A percentile compares a stretch with the other conserved stretches of the same genome.
Evolutionary conservation across 2,329 filamentous ascomycete genomes (phyloP).

Genomic region (Akanthomyces muscarius): DNA sequence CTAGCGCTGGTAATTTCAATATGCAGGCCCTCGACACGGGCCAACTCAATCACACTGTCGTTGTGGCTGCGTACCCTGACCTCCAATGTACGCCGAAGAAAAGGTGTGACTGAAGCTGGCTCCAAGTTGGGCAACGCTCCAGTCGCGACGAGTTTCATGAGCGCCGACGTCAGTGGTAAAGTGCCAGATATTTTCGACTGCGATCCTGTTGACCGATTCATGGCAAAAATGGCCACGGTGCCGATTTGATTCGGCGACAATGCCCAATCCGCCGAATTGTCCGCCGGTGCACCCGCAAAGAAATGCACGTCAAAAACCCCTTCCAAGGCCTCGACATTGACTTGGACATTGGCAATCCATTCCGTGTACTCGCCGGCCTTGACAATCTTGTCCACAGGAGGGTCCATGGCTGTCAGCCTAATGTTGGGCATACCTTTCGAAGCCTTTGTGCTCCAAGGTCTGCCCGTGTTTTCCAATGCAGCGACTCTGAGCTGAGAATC

Average conservation of each 20-base stretch:
- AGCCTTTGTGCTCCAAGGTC: constrained; percentile 15
- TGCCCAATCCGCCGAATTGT: constrained; percentile 47
- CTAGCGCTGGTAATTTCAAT: constrained; percentile 30
- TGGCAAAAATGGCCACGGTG: constrained; percentile 54
- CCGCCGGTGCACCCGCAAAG: constrained; percentile 57
- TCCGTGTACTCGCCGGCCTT: constrained; percentile 48
- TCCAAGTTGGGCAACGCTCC: constrained; percentile 37
- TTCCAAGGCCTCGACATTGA: constrained; percentile 56
- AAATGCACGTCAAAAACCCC: constrained; percentile 61
- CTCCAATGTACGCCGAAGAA: constrained; percentile 37
- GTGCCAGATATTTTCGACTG: constrained; percentile 43
- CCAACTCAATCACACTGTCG: constrained; percentile 25
- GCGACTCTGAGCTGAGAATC: not conserved
- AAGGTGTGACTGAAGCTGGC: constrained; percentile 35
- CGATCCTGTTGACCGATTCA: constrained; percentile 32
- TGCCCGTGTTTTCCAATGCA: constrained; percentile 20
- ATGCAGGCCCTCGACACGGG: constrained; percentile 27
- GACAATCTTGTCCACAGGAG: constrained; percentile 30
- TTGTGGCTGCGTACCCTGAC: constrained; percentile 30
- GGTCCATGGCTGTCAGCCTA: constrained; percentile 24
- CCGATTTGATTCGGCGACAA: constrained; percentile 55
- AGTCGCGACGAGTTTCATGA: constrained; percentile 40
- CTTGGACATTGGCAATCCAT: constrained; percentile 65
- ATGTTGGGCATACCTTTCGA: constrained; percentile 24
- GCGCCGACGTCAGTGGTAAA: constrained; percentile 47